Base-by-base conservation (phyloP, 148 eudicot species). In the Mesembryanthemum crystallinum region DNA sequence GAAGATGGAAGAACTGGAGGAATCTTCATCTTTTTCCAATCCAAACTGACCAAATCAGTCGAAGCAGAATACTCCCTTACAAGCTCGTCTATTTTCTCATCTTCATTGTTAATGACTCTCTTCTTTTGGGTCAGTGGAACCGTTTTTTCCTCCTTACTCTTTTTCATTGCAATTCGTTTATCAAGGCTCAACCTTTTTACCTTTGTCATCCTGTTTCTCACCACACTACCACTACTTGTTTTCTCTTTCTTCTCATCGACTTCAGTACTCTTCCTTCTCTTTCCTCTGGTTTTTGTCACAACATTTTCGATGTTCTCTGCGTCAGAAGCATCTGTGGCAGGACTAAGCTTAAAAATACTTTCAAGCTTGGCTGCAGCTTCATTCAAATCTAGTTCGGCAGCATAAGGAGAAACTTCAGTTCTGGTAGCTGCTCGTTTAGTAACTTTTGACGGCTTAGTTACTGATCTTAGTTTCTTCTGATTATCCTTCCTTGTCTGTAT, bases 11-110 rank as follows among this genome's bases (percentile, higher is more conserved):
- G 97, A 75, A 92, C 94, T 0, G 98, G 90, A 0, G 99, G 98
- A 51, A 95, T 92, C 89, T 92, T 95, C 98, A 87, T 89, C 79
- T 85, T 95, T 85, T 91, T 95, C 99, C 99, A 95, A 51, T 92
- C 97, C 62, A 89, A 81, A 91, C 91, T 87, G 67, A 74, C 90
- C 82, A 91, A 78, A 74, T 90, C 91, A n/a, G 90, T 86, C 35
- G 91, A 88, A 24, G 78, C 84, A 23, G 99, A 87, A 79, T 89
- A 91, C 28, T 88, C 93, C 62, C 94, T 85, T 9, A 91, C 89
- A 62, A 95, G 94, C 82, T 80, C 86, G 71, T 83, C 76, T 59
- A 89, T 85, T 69, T 82, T 87, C 33, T 85, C 91, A 75, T 80
- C 89, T 79, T 88, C 91, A 72, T 77, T 71, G 25, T 82, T 77